These are phyloP conservation scores for Rhizopogon rudus DNA, from an alignment of 768 basidiomycete species.

Conservation along the genomic window DNA sequence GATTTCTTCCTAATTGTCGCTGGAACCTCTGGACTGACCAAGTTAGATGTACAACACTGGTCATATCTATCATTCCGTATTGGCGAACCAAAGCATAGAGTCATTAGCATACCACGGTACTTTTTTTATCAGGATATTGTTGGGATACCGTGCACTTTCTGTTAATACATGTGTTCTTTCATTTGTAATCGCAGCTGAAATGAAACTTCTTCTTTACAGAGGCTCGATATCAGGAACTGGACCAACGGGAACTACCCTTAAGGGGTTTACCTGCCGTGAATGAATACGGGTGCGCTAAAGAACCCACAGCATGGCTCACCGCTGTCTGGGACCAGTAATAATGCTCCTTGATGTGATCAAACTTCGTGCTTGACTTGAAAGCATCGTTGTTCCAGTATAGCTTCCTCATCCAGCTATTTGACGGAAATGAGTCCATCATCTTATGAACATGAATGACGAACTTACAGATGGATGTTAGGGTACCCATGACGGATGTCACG, in stretches of 20 bases:
- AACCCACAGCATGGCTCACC: slow-evolving; percentile 8
- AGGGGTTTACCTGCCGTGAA: slow-evolving; percentile 65
- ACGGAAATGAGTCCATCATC: neutral
- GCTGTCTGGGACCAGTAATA: slow-evolving; percentile 33
- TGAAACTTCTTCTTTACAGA: slow-evolving; percentile 27
- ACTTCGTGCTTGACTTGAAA: slow-evolving; percentile 84
- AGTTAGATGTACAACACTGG: neutral
- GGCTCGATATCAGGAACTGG: slow-evolving; percentile 68
- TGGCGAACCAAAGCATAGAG: too few species aligned
- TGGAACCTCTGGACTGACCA: neutral
- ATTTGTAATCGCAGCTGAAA: neutral
- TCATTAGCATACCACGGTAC: neutral
- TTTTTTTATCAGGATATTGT: neutral
- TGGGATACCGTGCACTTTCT: neutral
- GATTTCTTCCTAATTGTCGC: neutral
- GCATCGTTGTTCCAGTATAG: slow-evolving; percentile 89
- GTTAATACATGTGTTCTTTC: slow-evolving; percentile 15
- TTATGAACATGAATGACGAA: neutral
- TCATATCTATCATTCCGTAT: neutral
- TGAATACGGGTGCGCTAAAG: neutral
- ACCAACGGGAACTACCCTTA: slow-evolving; percentile 70
- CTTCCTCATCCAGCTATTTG: slow-evolving; percentile 68
- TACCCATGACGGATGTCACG: slow-evolving; percentile 83
- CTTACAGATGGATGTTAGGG: slow-evolving; percentile 65
- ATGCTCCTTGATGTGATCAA: slow-evolving; percentile 62